These are phyloP conservation scores for Spergularia marina DNA, from an alignment of 148 eudicot species.

Conservation along the genomic window DNA sequence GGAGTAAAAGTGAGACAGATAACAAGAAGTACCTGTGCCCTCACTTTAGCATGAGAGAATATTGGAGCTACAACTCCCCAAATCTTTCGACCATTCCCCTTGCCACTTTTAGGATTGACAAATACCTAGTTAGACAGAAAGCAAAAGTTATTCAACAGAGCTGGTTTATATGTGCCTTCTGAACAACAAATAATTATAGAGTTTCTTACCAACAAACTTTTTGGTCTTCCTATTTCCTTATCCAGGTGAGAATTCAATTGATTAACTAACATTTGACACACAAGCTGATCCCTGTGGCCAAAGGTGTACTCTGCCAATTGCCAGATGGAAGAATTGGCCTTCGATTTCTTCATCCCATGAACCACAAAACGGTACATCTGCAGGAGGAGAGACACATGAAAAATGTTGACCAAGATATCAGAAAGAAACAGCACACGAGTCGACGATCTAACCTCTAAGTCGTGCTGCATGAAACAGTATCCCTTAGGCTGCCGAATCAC, in stretches of 20 bases:
- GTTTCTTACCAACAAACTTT: conserved; percentile 69
- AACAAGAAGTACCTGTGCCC: conserved; percentile 54
- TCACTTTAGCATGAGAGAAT: conserved; percentile 79
- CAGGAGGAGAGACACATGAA: conserved; percentile 20
- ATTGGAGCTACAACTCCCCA: conserved; percentile 85
- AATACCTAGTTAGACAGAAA: conserved; percentile 62
- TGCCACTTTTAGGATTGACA: conserved; percentile 89
- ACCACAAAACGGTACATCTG: conserved; percentile 82
- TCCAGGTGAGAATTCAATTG: conserved; percentile 46
- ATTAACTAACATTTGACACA: conserved; percentile 60
- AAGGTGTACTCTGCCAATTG: conserved; percentile 60
- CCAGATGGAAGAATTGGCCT: conserved; percentile 61
- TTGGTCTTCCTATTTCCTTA: conserved; percentile 64
- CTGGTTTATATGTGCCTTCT: conserved; percentile 17
- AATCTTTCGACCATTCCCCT: conserved; percentile 60
- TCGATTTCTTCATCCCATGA: conserved; percentile 61
- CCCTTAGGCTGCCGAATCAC: conserved; percentile 45
- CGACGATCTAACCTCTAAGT: conserved; percentile 49
- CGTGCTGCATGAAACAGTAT: conserved; percentile 41
- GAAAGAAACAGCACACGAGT: conserved; percentile 1
- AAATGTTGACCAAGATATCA: conserved; percentile 7
- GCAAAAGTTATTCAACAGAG: conserved; percentile 21
- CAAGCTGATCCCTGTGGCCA: conserved; percentile 58
- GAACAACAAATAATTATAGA: conserved; percentile 1
- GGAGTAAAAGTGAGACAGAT: neutral